Evolutionary conservation across 768 basidiomycete genomes (phyloP).

Genomic region (Hirschioporus abietinus): DNA sequence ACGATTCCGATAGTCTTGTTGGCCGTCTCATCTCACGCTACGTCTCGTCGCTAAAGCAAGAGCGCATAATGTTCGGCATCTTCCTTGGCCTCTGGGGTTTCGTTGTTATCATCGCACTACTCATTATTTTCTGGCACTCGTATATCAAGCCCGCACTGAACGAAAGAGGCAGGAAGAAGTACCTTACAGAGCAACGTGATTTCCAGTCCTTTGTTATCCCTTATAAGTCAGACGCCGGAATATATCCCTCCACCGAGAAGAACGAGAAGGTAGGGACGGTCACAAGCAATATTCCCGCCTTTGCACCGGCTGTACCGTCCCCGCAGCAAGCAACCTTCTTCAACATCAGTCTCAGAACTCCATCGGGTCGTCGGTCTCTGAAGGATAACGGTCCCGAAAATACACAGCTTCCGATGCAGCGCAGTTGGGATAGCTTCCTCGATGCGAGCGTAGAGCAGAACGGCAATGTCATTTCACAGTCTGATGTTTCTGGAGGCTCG

Average conservation of each 20-base stretch:
- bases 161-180: constrained; percentile 41
- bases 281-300: constrained; percentile 34
- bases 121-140: constrained; percentile 68
- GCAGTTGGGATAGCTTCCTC: constrained; percentile 43
- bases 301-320: constrained; percentile 43
- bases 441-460: constrained; percentile 17
- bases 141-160: constrained; percentile 47
- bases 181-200: constrained; percentile 45
- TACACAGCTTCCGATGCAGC: constrained; percentile 25
- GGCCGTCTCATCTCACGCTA: constrained; percentile 72
- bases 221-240: constrained; percentile 14
- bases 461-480: constrained; percentile 20
- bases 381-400: constrained; percentile 8
- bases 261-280: constrained; percentile 18
- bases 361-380: constrained; percentile 27
- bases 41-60: constrained; percentile 64
- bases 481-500: constrained; percentile 10
- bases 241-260: constrained; percentile 11
- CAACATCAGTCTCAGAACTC: constrained; percentile 25
- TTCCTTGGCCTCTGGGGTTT: constrained; percentile 82
- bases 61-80: constrained; percentile 77
- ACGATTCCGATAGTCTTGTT: constrained; percentile 56
- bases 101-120: constrained; percentile 76
- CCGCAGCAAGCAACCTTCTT: constrained; percentile 21
- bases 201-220: constrained; percentile 35